phyloP scores from a whole-genome alignment of 805 yeast genomes.

The Candida maesae region DNA sequence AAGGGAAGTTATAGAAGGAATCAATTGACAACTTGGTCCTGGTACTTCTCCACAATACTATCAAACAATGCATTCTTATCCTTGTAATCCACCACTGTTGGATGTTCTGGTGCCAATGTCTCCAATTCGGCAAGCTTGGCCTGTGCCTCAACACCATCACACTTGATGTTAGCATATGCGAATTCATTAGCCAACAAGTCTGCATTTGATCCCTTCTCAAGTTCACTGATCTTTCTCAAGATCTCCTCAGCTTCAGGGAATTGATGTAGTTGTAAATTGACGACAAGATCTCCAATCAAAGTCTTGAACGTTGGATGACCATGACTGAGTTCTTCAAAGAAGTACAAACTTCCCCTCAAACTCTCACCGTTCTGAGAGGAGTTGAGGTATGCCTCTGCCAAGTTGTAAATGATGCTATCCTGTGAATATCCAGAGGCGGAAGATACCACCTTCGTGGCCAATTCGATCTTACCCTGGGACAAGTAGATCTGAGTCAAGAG shows the following conservation, averaged over 20 bases:
- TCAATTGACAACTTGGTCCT: constrained; percentile 21
- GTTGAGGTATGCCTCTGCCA: constrained; percentile 72
- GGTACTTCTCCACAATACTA: constrained; percentile 60
- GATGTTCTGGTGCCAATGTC: constrained; percentile 50
- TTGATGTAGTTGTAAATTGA: constrained; percentile 76
- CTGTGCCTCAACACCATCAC: constrained; percentile 31
- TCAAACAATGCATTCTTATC: constrained; percentile 67
- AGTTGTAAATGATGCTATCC: constrained; percentile 73
- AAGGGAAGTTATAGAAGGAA: no score
- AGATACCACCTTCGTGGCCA: constrained; percentile 44
- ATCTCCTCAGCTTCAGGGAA: constrained; percentile 78
- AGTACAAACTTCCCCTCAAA: constrained; percentile 48
- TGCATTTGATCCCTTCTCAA: constrained; percentile 33
- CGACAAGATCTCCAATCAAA: constrained; percentile 61
- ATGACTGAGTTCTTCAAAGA: constrained; percentile 78
- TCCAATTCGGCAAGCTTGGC: constrained; percentile 45
- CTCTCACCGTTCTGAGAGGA: constrained; percentile 39
- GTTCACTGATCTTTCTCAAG: constrained; percentile 34
- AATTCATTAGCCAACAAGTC: constrained; percentile 64
- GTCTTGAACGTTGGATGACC: constrained; percentile 45
- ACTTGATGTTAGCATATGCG: constrained; percentile 55
- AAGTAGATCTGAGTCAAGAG: constrained; percentile 39
- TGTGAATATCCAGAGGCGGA: constrained; percentile 47
- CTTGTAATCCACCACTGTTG: constrained; percentile 50
- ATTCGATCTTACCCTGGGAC: constrained; percentile 38